Evolutionary conservation across 208 protist genomes (phyloP).

Genomic region (Wallacemonas sp.): DNA sequence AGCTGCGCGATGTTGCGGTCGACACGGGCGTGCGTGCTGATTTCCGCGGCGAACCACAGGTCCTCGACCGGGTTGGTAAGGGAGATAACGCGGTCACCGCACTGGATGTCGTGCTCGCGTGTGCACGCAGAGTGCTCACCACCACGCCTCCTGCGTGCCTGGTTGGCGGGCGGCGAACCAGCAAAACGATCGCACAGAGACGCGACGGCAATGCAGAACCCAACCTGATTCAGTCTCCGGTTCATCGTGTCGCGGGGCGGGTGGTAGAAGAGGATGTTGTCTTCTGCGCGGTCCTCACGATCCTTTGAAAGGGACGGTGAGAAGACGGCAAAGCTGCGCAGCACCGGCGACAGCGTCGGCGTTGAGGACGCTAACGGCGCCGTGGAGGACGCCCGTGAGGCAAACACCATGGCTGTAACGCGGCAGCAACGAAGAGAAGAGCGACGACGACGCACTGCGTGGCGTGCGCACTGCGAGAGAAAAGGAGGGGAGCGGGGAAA

Average conservation of each 20-base stretch:
- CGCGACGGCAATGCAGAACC: conserved; percentile 60
- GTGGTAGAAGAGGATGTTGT: conserved; percentile 75
- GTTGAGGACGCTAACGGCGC: background rate
- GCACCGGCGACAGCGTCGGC: background rate
- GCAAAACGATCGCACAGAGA: conserved; percentile 40
- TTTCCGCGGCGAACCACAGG: conserved; percentile 11
- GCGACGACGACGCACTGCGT: background rate
- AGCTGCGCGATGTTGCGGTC: conserved; percentile 3
- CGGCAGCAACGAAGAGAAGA: too few species aligned
- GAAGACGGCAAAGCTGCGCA: conserved; percentile 45
- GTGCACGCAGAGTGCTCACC: background rate
- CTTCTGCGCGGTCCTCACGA: conserved; percentile 43
- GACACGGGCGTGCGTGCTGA: background rate
- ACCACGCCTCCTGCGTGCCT: conserved; percentile 16
- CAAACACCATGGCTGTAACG: background rate
- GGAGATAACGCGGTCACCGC: background rate
- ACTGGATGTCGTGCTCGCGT: conserved; percentile 9
- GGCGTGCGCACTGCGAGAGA: too few species aligned
- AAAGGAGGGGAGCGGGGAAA: background rate
- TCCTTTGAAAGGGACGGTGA: conserved; percentile 44
- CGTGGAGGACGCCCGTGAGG: background rate
- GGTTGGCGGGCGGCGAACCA: background rate
- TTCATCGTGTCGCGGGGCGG: conserved; percentile 26
- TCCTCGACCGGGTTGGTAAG: background rate
- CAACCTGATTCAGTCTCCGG: conserved; percentile 65